Conservation (phyloP, 371 early-diverging fungal species). For the Coemansia sp. region DNA sequence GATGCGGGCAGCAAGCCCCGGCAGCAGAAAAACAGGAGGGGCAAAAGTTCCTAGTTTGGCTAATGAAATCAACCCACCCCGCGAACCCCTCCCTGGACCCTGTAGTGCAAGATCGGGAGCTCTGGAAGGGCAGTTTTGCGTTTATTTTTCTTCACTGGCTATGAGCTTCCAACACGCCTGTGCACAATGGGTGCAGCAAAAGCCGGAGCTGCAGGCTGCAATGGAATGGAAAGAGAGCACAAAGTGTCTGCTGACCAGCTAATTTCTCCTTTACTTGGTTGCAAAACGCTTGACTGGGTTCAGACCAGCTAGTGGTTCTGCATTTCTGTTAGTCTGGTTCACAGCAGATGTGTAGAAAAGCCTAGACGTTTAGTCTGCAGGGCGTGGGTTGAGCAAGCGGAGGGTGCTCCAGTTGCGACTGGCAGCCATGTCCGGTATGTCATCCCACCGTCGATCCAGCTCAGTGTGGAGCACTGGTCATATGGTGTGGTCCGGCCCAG, state of each 20-base stretch:
- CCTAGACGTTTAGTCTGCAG: neutral
- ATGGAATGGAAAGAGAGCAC: neutral
- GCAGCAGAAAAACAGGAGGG: neutral
- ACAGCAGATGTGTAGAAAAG: neutral
- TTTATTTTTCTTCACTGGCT: slow-evolving; percentile 1
- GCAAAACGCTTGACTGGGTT: neutral
- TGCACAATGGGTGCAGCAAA: slow-evolving; percentile 2
- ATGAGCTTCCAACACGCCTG: too few relatives aligned
- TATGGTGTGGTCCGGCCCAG: neutral
- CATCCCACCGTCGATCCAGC: slow-evolving; percentile 1
- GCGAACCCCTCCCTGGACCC: slow-evolving; percentile 8
- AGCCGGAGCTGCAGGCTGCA: slow-evolving; percentile 9
- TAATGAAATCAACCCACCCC: slow-evolving; percentile 12
- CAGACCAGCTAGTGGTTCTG: neutral
- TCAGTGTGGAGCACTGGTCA: neutral
- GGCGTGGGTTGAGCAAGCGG: too few relatives aligned
- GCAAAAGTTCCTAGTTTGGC: neutral
- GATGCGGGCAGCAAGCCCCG: slow-evolving; percentile 6
- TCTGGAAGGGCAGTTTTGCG: slow-evolving; percentile 5
- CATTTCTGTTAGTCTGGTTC: neutral
- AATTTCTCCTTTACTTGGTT: neutral
- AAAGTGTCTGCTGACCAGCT: neutral
- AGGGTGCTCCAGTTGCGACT: too few relatives aligned
- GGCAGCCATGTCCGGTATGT: neutral
- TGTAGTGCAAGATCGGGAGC: slow-evolving; percentile 6